Conservation (phyloP, 2,329 filamentous ascomycete genomes). For the Periconia sp. region DNA sequence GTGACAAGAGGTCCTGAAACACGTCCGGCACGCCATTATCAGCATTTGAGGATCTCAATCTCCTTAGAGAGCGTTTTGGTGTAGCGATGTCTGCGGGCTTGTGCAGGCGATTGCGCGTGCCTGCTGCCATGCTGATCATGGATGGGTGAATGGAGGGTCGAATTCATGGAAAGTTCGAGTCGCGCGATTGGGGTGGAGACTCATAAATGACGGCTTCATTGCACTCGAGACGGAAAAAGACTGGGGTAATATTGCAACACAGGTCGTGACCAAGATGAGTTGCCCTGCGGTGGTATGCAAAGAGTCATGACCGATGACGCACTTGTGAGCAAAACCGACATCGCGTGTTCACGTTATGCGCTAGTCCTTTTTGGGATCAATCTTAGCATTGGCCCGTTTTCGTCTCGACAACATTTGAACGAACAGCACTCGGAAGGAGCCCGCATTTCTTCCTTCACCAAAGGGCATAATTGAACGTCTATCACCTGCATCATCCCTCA, state of each 20-base stretch:
- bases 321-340: not conserved
- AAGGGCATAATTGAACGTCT: too few species aligned
- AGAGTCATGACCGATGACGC: slow-evolving; percentile 2
- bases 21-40: slow-evolving; percentile 44
- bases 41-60: slow-evolving; percentile 18
- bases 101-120: slow-evolving; percentile 23
- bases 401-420: too few species aligned
- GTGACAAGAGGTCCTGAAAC: slow-evolving; percentile 50
- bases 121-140: slow-evolving; percentile 24
- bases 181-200: not conserved
- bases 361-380: not conserved
- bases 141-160: not conserved
- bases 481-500: too few species aligned
- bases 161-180: not conserved
- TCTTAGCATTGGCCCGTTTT: not conserved
- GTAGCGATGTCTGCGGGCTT: slow-evolving; percentile 18
- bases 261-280: not conserved
- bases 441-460: too few species aligned
- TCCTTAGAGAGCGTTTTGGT: slow-evolving; percentile 28
- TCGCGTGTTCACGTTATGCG: slow-evolving; percentile 13
- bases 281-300: not conserved
- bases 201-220: not conserved
- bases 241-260: not conserved
- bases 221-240: not conserved
- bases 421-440: too few species aligned